Evolutionary conservation across 2,329 filamentous ascomycete genomes (phyloP), one percentile per base, ranked within the genome.

Genomic region (Arthrobotrys musiformis): DNA sequence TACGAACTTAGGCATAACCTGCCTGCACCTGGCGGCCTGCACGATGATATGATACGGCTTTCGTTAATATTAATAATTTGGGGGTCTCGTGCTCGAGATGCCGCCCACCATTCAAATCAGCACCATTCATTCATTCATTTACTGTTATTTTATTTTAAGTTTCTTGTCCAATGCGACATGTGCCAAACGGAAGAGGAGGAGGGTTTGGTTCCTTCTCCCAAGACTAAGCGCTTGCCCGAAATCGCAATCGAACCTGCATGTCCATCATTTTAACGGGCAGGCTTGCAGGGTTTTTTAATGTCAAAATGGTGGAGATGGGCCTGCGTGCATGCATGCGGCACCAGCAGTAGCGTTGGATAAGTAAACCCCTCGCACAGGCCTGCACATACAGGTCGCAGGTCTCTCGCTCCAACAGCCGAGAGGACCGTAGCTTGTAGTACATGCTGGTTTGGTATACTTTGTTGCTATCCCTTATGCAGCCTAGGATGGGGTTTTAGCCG

Each of bases 141-240:
- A n/a, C n/a, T n/a, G n/a, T 48, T 24, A 48, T 48, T 24, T 56
- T 35, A 33, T 35, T 56, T 56, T 19, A 56, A 56, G 28, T 19
- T n/a, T 17, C 11, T 33, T 35, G 13, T 28, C 46, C 26, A 33
- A 40, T 58, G 54, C 30, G 24, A 48, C 44, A 48, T 48, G 44
- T 24, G 19, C 44, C 4, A 4, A 17, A 4, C 8, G 33, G 33
- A 11, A 6, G 40, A 17, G 35, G 35, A 40, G 35, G 35, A 15
- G 17, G 19, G 42, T 19, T 44, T n/a, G n/a, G n/a, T n/a, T n/a
- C n/a, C n/a, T n/a, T 19, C 4, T 58, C 15, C 33, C 17, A 22
- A 40, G 17, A 24, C 42, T 61, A 62, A 62, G 67, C 67, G 67
- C 67, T 70, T 62, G 56, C 67, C 67, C 48, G 54, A 70, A 70